Evolutionary conservation across 495 filamentous ascomycete genomes (phyloP), one percentile per base, ranked within the genome.

Genomic region (Aspergillus hancockii): DNA sequence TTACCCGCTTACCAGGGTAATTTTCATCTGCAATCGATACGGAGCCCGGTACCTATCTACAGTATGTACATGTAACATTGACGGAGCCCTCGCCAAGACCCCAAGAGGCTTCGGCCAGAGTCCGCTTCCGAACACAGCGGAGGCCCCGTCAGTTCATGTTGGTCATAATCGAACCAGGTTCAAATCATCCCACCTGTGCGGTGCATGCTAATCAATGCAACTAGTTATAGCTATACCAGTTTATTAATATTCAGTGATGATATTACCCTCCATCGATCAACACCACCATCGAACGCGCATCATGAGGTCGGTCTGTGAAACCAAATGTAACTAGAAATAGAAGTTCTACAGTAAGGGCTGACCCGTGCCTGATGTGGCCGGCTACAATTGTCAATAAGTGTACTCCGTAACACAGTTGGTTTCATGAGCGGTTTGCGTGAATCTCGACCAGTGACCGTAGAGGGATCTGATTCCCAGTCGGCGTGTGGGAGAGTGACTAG

Each of bases 261-360:
- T 28, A 28, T 28, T 28, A 28, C 25, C 7, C 25, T 28, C 7
- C 7, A 28, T 28, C 7, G 7, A 28, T 28, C 25, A 7, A 28
- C 3, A n/a, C 38, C 38, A 41, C 14, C 38, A n/a, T 6, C 16
- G 10, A 41, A 1, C n/a, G 13, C 16, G 38, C 16, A 41, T 41
- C 38, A 41, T 41, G 38, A 41, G 38, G 38, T 41, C 38, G 38
- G 38, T 41, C 38, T 41, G 38, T 41, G 38, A 41, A 41, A 41
- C 38, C 38, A 16, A n/a, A 16, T 6, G 38, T 41, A 41, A 41
- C 38, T 41, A 16, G 38, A 41, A 41, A n/a, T 41, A 41, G 38
- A 41, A 41, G 14, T 14, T 3, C 10, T 16, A 41, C 38, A n/a
- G 38, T 16, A 41, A 41, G 38, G 38, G 38, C 14, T 41, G 14